Base-by-base conservation (phyloP, 768 basidiomycete species). In the Cubamyces sp. region DNA sequence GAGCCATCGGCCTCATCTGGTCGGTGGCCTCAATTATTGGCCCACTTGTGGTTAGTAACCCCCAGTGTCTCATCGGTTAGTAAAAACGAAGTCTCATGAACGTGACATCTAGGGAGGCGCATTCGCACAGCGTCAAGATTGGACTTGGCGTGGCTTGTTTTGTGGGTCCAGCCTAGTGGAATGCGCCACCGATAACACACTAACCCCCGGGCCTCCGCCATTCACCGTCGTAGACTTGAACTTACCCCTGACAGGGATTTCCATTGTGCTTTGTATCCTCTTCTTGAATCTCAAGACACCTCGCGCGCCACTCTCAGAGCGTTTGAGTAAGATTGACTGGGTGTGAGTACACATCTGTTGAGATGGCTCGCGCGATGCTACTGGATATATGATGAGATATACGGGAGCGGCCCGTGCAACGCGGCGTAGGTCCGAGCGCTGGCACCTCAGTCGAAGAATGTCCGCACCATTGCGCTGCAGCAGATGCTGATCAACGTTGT, bases 321-420 rank as follows among this genome's bases (percentile, higher is more conserved):
- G 73, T 48, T 30, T 74, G 11, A 25, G 14, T 16, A 62, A 59
- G 3, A 68, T 75, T 23, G 74, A 75, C 54, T 74, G 28, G 26
- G 9, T 51, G 50, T 51, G 9, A 30, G 50, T 34, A 30, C 28
- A 5, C 48, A 8, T 30, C 50, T 34, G 7, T 18, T n/a, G n/a
- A n/a, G n/a, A n/a, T n/a, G n/a, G n/a, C n/a, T n/a, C n/a, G n/a
- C n/a, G n/a, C n/a, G n/a, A n/a, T n/a, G n/a, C n/a, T n/a, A n/a
- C n/a, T n/a, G n/a, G n/a, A n/a, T n/a, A n/a, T n/a, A n/a, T n/a
- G n/a, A n/a, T n/a, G n/a, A n/a, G n/a, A n/a, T n/a, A n/a, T n/a
- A n/a, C n/a, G n/a, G n/a, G n/a, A n/a, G n/a, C n/a, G n/a, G n/a
- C n/a, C n/a, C n/a, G n/a, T n/a, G n/a, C n/a, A n/a, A n/a, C n/a